Conservation (phyloP, 495 filamentous ascomycete species). For the Zalerion maritima region DNA sequence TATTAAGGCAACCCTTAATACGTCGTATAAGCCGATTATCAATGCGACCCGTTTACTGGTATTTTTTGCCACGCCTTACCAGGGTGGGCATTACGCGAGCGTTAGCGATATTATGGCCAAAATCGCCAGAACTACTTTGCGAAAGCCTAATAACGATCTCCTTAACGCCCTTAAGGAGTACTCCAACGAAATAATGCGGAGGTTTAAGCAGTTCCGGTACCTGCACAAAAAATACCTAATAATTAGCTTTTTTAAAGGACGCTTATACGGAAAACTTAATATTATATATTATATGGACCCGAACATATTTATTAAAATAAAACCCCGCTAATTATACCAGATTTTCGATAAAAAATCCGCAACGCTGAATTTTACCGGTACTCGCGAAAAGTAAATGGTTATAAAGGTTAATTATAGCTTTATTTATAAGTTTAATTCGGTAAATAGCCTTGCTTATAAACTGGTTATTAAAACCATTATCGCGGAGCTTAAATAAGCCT, state of each 20-base stretch:
- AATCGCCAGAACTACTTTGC: constrained; percentile 2
- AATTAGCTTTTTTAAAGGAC: constrained; percentile 10
- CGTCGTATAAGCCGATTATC: constrained; percentile 4
- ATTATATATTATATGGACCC: constrained; percentile 4
- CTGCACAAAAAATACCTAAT: constrained; percentile 4
- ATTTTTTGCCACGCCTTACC: constrained; percentile 11
- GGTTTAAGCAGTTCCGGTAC: constrained; percentile 7
- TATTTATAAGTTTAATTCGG: constrained; percentile 6
- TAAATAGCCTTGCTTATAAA: constrained; percentile 5
- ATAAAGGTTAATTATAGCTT: constrained; percentile 2
- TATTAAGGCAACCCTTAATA: constrained; percentile 1
- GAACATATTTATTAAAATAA: neutral
- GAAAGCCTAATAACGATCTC: constrained; percentile 2
- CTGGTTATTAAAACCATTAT: constrained; percentile 5
- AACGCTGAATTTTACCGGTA: constrained; percentile 4
- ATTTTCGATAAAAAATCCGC: constrained; percentile 7
- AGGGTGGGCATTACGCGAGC: constrained; percentile 6
- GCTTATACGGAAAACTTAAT: constrained; percentile 4
- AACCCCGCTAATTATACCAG: neutral
- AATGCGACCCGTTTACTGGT: constrained; percentile 7
- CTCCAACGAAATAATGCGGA: constrained; percentile 4
- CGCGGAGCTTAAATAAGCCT: constrained; percentile 3
- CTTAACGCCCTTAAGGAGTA: constrained; percentile 7
- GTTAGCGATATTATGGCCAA: constrained; percentile 6
- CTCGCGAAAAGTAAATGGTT: constrained; percentile 6